phyloP scores from a whole-genome alignment of 2,329 filamentous ascomycete species.

The Atkinsonella hypoxylon region DNA sequence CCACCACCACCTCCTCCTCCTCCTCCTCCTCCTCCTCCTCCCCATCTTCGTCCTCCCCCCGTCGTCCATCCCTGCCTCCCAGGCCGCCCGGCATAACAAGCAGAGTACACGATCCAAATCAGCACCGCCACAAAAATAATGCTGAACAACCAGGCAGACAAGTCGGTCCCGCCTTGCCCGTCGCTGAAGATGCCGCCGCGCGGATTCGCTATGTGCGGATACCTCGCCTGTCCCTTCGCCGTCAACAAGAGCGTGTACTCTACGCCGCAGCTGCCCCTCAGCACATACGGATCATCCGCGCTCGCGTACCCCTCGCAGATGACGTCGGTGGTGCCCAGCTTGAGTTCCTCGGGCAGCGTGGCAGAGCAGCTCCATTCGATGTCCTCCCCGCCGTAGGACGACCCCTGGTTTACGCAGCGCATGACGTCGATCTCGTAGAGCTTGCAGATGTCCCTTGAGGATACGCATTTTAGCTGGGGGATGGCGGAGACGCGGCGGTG shows the following conservation, averaged over 20 bases:
- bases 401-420: constrained; percentile 80
- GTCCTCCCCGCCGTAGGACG: constrained; percentile 66
- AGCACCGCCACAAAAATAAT: constrained; percentile 48
- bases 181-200: constrained; percentile 23
- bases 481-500: constrained; percentile 65
- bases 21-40: constrained; percentile 23
- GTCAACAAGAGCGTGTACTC: constrained; percentile 78
- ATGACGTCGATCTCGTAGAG: constrained; percentile 69
- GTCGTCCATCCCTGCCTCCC: constrained; percentile 14
- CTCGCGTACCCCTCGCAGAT: constrained; percentile 79
- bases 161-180: constrained; percentile 19
- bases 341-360: constrained; percentile 45
- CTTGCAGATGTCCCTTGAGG: constrained; percentile 48
- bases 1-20: constrained; percentile 19
- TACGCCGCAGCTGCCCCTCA: constrained; percentile 86
- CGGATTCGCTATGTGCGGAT: constrained; percentile 41
- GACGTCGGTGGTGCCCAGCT: constrained; percentile 77
- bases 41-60: constrained; percentile 15
- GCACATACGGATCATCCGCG: constrained; percentile 69
- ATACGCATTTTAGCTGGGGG: constrained; percentile 69
- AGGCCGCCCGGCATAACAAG: constrained; percentile 21
- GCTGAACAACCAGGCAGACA: constrained; percentile 41
- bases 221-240: constrained; percentile 58
- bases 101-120: constrained; percentile 49
- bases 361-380: constrained; percentile 84